A percentile compares a stretch with the other conserved stretches of the same genome.
Evolutionary conservation across 805 yeast genomes (phyloP).

Genomic region (Zygosaccharomyces bisporus): DNA sequence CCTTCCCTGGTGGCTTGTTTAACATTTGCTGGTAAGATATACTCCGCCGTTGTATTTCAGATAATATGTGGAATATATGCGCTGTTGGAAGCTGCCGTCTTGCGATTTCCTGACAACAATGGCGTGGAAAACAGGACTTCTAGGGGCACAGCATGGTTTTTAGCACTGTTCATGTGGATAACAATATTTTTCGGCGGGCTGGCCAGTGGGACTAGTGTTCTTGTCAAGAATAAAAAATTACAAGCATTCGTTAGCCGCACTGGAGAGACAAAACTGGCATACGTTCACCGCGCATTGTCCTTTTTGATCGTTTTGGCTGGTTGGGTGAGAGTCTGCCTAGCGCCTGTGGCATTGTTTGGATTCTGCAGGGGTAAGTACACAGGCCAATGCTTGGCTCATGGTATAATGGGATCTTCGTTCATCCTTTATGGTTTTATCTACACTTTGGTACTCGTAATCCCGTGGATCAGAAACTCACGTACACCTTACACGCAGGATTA

Average conservation of each 20-base stretch:
- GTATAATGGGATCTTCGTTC: conserved; percentile 92
- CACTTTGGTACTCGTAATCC: conserved; percentile 60
- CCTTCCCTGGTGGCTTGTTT: conserved; percentile 56
- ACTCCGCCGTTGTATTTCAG: conserved; percentile 46
- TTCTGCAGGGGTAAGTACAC: conserved; percentile 80
- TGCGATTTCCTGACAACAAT: conserved; percentile 60
- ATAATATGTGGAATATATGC: conserved; percentile 47
- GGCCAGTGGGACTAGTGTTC: conserved; percentile 49
- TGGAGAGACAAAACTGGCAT: conserved; percentile 36
- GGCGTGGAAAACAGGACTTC: conserved; percentile 67
- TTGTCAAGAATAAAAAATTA: conserved; percentile 36
- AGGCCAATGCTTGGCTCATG: conserved; percentile 96
- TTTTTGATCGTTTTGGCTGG: conserved; percentile 52
- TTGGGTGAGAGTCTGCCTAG: conserved; percentile 76
- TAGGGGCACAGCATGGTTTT: conserved; percentile 63
- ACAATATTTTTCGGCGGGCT: conserved; percentile 54
- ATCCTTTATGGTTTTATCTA: conserved; percentile 74
- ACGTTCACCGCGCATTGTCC: conserved; percentile 46
- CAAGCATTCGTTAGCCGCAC: conserved; percentile 38
- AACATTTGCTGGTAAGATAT: conserved; percentile 51
- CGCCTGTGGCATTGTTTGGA: conserved; percentile 80
- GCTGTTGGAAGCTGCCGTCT: conserved; percentile 50
- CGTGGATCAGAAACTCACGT: conserved; percentile 62
- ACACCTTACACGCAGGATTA: conserved; percentile 70
- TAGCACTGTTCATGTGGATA: conserved; percentile 41